These are phyloP conservation scores for Lentinula detonsa DNA, from an alignment of 768 basidiomycete genomes.

Conservation along the genomic window DNA sequence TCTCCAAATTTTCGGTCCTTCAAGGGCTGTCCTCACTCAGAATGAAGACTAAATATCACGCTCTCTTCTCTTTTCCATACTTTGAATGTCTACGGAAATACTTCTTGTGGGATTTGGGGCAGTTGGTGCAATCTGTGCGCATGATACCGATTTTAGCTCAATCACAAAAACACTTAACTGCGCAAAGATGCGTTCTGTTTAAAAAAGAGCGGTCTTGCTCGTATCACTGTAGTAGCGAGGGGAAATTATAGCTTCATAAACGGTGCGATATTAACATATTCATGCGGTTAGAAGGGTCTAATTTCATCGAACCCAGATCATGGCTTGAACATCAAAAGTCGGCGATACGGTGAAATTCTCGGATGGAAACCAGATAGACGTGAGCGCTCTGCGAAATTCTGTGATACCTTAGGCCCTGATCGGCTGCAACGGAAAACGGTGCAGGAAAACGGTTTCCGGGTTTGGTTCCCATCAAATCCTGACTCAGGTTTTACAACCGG, in stretches of 20 bases:
- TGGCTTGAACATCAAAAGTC: constrained; percentile 7
- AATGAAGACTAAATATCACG: too few relatives aligned
- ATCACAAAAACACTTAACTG: too few relatives aligned
- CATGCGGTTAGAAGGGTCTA: too few relatives aligned
- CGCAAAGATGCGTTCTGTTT: constrained; percentile 48
- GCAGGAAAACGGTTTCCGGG: too few relatives aligned
- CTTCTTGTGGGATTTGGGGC: constrained; percentile 63
- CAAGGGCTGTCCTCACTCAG: too few relatives aligned
- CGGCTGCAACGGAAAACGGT: too few relatives aligned
- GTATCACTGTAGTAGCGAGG: constrained; percentile 70
- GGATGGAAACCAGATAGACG: constrained; percentile 10
- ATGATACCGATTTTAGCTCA: background rate
- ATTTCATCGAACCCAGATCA: background rate
- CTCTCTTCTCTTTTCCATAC: background rate
- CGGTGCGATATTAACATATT: constrained; percentile 20
- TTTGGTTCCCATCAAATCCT: too few relatives aligned
- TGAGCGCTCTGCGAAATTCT: background rate
- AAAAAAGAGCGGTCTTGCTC: constrained; percentile 48
- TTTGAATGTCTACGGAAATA: constrained; percentile 29
- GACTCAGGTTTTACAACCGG: too few relatives aligned
- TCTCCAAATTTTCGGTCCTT: background rate
- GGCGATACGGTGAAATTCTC: background rate
- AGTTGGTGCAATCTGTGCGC: constrained; percentile 57
- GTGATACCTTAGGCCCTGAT: background rate
- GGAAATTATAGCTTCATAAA: constrained; percentile 56